Percentiles rank a stretch among this genome's conserved stretches.
These are phyloP conservation scores for Paragyromitra xinjiangensis DNA, from an alignment of 495 filamentous ascomycete species.

Conservation along the genomic window DNA sequence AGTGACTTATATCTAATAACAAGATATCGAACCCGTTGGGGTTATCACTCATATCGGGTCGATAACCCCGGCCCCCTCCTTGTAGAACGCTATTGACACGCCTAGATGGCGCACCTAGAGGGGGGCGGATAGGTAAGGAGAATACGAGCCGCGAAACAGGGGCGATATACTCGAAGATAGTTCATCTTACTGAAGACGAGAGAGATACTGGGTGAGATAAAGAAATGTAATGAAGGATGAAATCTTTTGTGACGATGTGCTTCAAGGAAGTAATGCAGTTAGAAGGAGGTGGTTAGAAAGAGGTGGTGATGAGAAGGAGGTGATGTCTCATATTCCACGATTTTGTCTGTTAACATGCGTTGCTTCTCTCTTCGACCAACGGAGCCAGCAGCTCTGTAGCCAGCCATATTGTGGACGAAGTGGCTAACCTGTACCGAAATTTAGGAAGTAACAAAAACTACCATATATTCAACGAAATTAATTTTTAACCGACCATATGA, in stretches of 20 bases:
- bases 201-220: background rate
- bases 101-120: background rate
- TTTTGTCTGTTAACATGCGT: background rate
- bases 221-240: background rate
- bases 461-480: too few relatives aligned
- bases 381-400: too few relatives aligned
- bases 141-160: background rate
- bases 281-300: background rate
- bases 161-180: background rate
- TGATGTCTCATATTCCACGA: slow-evolving; percentile 1
- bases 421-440: too few relatives aligned
- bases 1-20: background rate
- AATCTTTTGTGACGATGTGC: background rate
- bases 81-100: background rate
- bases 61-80: background rate
- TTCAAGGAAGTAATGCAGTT: background rate
- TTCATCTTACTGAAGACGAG: background rate
- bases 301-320: background rate
- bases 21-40: background rate
- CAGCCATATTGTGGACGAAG: background rate
- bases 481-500: too few relatives aligned
- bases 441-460: too few relatives aligned
- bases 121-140: background rate
- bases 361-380: slow-evolving; percentile 8
- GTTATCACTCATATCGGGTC: slow-evolving; percentile 3